phyloP scores from a whole-genome alignment of 176 grass and related monocot species.

The Hyparrhenia diplandra region DNA sequence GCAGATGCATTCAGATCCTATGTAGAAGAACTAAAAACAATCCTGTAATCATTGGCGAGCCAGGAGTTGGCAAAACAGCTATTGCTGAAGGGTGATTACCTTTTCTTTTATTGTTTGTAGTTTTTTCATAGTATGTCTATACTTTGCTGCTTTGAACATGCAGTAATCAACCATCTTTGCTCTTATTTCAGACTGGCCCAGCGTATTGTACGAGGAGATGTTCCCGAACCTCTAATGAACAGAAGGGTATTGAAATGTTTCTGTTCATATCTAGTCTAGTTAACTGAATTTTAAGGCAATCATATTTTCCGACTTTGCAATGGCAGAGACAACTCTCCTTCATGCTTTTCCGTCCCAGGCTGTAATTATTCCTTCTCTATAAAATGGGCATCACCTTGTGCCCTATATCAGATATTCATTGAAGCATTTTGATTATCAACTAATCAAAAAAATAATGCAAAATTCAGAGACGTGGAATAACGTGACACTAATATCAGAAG shows the following conservation, averaged over 20 bases:
- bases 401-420: too few relatives aligned
- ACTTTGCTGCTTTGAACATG: not conserved
- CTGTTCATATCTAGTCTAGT: not conserved
- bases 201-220: slow-evolving; percentile 88
- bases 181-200: slow-evolving; percentile 66
- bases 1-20: slow-evolving; percentile 87
- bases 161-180: slow-evolving; percentile 14
- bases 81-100: slow-evolving; percentile 83
- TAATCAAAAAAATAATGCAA: too few relatives aligned
- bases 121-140: not conserved
- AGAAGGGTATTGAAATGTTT: slow-evolving; percentile 59
- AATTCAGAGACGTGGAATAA: too few relatives aligned
- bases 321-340: not conserved
- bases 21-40: slow-evolving; percentile 98
- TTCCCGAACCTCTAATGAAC: slow-evolving; percentile 85
- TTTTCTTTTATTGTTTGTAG: not conserved
- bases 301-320: not conserved
- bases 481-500: not conserved
- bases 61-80: slow-evolving; percentile 93
- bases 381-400: too few relatives aligned
- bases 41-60: slow-evolving; percentile 94
- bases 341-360: not conserved
- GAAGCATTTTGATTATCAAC: too few relatives aligned
- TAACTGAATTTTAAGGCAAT: not conserved
- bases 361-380: too few relatives aligned